Conservation (phyloP, 306 rosid species). For the Lupinus albus region DNA sequence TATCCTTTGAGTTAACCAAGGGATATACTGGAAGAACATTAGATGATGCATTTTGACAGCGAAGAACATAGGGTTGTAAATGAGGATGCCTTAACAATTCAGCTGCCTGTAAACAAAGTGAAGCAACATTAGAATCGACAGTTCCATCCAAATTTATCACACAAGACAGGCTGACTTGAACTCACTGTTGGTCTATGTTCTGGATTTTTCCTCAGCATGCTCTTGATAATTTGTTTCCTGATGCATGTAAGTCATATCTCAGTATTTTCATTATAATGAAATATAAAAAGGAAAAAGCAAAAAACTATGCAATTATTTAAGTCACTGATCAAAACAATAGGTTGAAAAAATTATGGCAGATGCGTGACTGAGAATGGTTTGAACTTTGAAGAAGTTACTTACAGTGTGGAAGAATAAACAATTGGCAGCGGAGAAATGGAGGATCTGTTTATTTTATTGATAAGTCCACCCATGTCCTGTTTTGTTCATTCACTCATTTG, state of each 20-base stretch:
- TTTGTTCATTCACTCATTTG: conserved; percentile 44
- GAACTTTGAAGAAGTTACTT: conserved; percentile 48
- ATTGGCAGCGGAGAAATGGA: conserved; percentile 89
- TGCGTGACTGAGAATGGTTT: conserved; percentile 31
- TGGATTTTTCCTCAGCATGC: conserved; percentile 93
- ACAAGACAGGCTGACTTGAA: conserved; percentile 35
- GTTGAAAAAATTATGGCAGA: conserved; percentile 12
- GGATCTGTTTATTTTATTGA: conserved; percentile 89
- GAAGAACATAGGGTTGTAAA: conserved; percentile 73
- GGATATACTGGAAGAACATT: conserved; percentile 70
- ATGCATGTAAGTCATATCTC: conserved; percentile 32
- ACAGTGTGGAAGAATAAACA: conserved; percentile 81
- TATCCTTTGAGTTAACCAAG: conserved; percentile 50
- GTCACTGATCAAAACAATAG: conserved; percentile 21
- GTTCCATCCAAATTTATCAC: conserved; percentile 10
- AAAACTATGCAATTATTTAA: background rate
- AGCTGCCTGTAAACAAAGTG: conserved; percentile 64
- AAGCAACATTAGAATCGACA: conserved; percentile 40
- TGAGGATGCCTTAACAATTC: conserved; percentile 82
- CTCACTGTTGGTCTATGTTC: conserved; percentile 93
- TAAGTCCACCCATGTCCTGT: conserved; percentile 92
- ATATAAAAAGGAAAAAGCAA: conserved; percentile 16
- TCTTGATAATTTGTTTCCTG: conserved; percentile 92
- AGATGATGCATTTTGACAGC: conserved; percentile 69
- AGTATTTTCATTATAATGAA: conserved; percentile 29